Conservation (phyloP, 2,329 filamentous ascomycete species). For the Arthroderma uncinatum region DNA sequence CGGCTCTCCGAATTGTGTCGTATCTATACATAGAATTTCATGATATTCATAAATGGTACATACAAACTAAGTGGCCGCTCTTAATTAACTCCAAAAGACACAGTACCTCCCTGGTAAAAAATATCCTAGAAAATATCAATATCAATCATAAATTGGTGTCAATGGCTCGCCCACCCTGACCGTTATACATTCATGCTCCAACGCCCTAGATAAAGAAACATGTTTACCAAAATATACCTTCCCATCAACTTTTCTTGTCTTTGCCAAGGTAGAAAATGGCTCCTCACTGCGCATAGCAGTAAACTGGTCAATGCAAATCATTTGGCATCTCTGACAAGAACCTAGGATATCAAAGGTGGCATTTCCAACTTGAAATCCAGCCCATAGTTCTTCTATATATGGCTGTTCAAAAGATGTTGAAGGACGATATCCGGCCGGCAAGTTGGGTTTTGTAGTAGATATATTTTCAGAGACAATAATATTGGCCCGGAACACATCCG, state of each 20-base stretch:
- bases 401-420: constrained; percentile 38
- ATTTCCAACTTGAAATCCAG: constrained; percentile 51
- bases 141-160: constrained; percentile 20
- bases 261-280: constrained; percentile 77
- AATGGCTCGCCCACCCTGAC: constrained; percentile 34
- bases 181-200: constrained; percentile 15
- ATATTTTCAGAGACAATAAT: constrained; percentile 55
- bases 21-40: neutral
- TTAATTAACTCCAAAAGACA: neutral
- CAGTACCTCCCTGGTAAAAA: neutral
- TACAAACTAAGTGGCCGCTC: neutral
- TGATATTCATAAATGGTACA: neutral
- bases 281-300: constrained; percentile 69
- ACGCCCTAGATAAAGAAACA: constrained; percentile 34
- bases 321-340: constrained; percentile 79
- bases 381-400: constrained; percentile 76
- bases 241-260: constrained; percentile 70
- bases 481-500: constrained; percentile 78
- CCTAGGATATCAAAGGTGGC: constrained; percentile 53
- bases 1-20: neutral
- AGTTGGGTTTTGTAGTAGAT: constrained; percentile 22
- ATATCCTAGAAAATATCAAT: neutral
- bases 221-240: constrained; percentile 88
- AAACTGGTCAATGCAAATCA: constrained; percentile 87
- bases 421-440: constrained; percentile 21